A percentile compares a stretch with the other conserved stretches of the same genome.
Evolutionary conservation across 805 yeast species (phyloP).

Genomic region (Isabelozyma gotoi): DNA sequence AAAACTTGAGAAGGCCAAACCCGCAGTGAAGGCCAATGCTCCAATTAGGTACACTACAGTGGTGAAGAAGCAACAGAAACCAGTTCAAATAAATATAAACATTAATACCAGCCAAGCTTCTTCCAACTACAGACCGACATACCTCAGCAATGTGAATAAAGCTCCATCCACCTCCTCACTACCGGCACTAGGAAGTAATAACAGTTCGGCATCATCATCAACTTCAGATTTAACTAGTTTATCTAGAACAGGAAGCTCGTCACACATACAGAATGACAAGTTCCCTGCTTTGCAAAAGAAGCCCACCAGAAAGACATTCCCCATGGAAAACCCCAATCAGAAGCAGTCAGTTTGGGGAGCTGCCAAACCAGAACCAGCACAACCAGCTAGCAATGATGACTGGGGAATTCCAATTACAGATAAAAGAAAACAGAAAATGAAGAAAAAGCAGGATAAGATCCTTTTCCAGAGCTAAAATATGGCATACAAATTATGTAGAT

Average conservation of each 20-base stretch:
- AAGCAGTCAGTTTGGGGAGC: constrained; percentile 22
- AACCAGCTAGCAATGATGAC: background rate
- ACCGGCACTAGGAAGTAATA: constrained; percentile 21
- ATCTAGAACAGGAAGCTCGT: constrained; percentile 5
- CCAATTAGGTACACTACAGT: constrained; percentile 38
- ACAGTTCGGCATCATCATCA: constrained; percentile 14
- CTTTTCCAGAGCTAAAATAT: background rate
- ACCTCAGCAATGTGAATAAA: constrained; percentile 22
- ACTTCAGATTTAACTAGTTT: constrained; percentile 12
- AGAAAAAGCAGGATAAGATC: background rate
- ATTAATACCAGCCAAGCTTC: constrained; percentile 12
- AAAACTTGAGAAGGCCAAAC: constrained; percentile 21
- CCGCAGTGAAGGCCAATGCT: constrained; percentile 12
- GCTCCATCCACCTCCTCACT: constrained; percentile 22
- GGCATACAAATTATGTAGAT: background rate
- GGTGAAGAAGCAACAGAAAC: constrained; percentile 15
- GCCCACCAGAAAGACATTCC: constrained; percentile 37
- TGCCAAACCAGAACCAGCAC: constrained; percentile 4
- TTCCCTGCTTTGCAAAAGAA: constrained; percentile 53
- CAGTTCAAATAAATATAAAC: constrained; percentile 11
- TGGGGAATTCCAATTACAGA: constrained; percentile 7
- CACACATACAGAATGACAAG: constrained; percentile 21
- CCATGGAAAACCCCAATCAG: constrained; percentile 55
- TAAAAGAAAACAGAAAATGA: constrained; percentile 12
- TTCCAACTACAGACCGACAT: constrained; percentile 27